Base-by-base conservation (phyloP, 305 asterid species). In the Plantago coronopus region DNA sequence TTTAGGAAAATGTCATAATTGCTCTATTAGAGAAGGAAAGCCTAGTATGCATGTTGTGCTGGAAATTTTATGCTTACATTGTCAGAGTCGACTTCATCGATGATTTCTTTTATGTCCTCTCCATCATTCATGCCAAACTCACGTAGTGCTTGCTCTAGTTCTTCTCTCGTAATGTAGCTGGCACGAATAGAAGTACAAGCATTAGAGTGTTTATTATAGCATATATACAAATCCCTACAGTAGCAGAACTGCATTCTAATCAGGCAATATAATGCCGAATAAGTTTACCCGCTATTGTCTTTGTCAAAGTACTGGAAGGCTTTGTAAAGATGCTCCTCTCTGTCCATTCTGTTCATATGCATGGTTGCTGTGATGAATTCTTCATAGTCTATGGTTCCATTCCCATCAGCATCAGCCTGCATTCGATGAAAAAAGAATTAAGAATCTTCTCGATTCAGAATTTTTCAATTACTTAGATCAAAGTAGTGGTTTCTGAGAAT, bases 351-450 rank as follows among this genome's bases (percentile, higher is more conserved):
- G 75, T 91, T 91, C 87, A 91, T 61, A 51, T 91, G 98, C 96
- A 91, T 88, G 49, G 98, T 91, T 62, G 98, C 98, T 57, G 98
- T 86, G 17, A 91, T 88, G 93, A 86, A 91, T 47, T 91, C 98
- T 68, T 91, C 98, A 45, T 91, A 91, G 72, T 91, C 98, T 70
- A 91, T 91, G 37, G 87, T 88, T 21, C 96, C 98, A 48, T 91
- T 91, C 57, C 98, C 98, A 76, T 91, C 98, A 29, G 93, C 96
- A 67, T 91, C 98, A 54, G 98, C 98, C 98, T 88, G 63, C 38
- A 50, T 57, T 40, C 34, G 49, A 57, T 19, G 37, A 57, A 38
- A 19, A 57, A 57, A 19, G 5, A 47, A 42, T 21, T 34, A 19
- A 38, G 37, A 25, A 44, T 58, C 19, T 23, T 50, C 43, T 21